These are phyloP conservation scores for Gypsophila paniculata DNA, from an alignment of 179 eudicot genomes.

Conservation along the genomic window DNA sequence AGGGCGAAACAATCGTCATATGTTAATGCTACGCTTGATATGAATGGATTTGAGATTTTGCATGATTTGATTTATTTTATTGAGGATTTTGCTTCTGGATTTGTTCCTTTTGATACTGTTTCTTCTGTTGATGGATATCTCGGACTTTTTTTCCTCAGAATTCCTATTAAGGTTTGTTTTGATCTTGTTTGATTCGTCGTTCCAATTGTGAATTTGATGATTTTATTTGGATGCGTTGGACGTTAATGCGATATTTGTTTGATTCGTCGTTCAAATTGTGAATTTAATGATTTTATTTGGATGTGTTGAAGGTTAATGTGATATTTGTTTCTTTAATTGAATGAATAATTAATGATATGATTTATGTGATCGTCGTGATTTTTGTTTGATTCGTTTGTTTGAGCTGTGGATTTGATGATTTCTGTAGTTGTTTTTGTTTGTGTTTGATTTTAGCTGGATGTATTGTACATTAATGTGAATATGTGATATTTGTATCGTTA, in stretches of 20 bases:
- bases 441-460: too few species aligned
- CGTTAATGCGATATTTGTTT: background rate
- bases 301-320: background rate
- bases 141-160: slow-evolving; percentile 29
- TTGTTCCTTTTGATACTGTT: slow-evolving; percentile 51
- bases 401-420: too few species aligned
- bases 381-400: too few species aligned
- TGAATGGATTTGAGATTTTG: slow-evolving; percentile 45
- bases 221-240: background rate
- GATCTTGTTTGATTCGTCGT: background rate
- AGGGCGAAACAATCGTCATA: slow-evolving; percentile 39
- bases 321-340: background rate
- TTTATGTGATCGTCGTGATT: too few species aligned
- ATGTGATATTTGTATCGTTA: too few species aligned
- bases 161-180: slow-evolving; percentile 39
- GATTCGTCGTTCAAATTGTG: background rate
- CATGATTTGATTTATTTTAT: slow-evolving; percentile 49
- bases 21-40: slow-evolving; percentile 39
- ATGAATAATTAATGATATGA: background rate
- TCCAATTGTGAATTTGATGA: too few species aligned
- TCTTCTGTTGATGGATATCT: slow-evolving; percentile 36
- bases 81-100: slow-evolving; percentile 49
- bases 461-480: too few species aligned
- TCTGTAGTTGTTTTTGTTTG: too few species aligned
- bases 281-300: background rate